Base-by-base conservation (phyloP, 2,329 filamentous ascomycete genomes). In the Colletotrichum chrysophilum region DNA sequence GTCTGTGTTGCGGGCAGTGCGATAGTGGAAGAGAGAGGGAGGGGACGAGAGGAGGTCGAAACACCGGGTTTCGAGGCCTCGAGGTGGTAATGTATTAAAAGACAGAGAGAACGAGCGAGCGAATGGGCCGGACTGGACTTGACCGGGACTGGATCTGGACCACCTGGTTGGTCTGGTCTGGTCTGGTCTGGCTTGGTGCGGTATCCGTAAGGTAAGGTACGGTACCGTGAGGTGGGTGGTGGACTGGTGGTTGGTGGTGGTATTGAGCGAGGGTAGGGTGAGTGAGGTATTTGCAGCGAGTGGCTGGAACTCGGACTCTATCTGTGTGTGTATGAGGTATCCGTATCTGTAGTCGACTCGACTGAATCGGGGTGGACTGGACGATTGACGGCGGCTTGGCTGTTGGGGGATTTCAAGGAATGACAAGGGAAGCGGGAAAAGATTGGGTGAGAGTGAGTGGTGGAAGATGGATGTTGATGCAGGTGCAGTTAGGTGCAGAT, bases 61-160 rank as follows among this genome's bases (percentile, higher is more conserved):
- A 69, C 73, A 43, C 64, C 70, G 58, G 73, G 73, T 60, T 73
- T 73, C 56, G 70, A 75, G 73, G 32, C 64, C 34, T 67, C 24
- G 43, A 61, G 55, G 56, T 56, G 36, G 52, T 75, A 68, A 66
- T 30, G 38, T 66, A 66, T 52, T 55, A 43, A 61, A 60, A 61
- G 58, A 34, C 24, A 26, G 55, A 71, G n/a, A 66, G 18, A 21
- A 48, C n/a, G n/a, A 21, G 43, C 34, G 65, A 70, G 64, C 32
- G 69, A 34, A 69, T 38, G 61, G 60, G 34, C 61, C 21, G 61
- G 61, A 61, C 58, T n/a, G 28, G 18, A 34, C 58, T 21, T 3
- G 43, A 21, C 43, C n/a, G n/a, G 43, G 43, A 21, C 43, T 48
- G 43, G 10, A 48, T 48, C 43, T 48, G 43, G 43, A 48, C 38